Base-by-base conservation (phyloP, 1,284 basidiomycete species). In the Rhodotorula sp. region DNA sequence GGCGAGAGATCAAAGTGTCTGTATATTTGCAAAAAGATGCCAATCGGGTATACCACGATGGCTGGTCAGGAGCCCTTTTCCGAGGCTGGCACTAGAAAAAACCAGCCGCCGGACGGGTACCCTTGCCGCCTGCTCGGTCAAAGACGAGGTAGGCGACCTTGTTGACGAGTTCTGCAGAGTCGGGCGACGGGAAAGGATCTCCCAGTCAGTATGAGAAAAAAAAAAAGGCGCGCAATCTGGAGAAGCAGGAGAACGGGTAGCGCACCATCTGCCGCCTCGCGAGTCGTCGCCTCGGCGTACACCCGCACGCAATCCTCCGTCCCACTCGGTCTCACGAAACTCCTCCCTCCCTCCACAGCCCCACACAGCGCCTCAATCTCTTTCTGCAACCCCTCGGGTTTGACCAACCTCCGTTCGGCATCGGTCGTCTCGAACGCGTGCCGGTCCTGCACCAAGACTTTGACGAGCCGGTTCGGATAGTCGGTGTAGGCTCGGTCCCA, bases 251-350 rank as follows among this genome's bases (percentile, higher is more conserved):
- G 56, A 34, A 43, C 4, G 2, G 7, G 31, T 43, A 43, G 59
- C 89, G 80, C 75, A 94, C 93, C 90, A 80, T 96, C 92, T 23
- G 91, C 91, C 75, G 91, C 89, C 21, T 87, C 83, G 67, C 86
- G 86, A 57, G 88, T 85, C 54, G 85, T 85, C 3, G 96, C 94
- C 82, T 99, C 97, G 1, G 96, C 97, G 80, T 99, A 99, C 14
- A 99, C 95, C 73, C 97, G 87, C 18, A 99, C 97, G 58, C 97
- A 96, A 80, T 99, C 95, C 81, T 99, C 97, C 26, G 97, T 99
- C 18, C 97, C 97, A 82, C 93, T 97, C 1, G 97, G 97, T 70
- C 97, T 84, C 20, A 99, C 96, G 81, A 99, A 99, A 39, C 91
- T 88, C 61, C 97, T 87, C 1, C 95, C 97, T 48, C 88, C 88